These are phyloP conservation scores for Fusarium euwallaceae DNA, from an alignment of 2,329 filamentous ascomycete genomes.

Conservation along the genomic window DNA sequence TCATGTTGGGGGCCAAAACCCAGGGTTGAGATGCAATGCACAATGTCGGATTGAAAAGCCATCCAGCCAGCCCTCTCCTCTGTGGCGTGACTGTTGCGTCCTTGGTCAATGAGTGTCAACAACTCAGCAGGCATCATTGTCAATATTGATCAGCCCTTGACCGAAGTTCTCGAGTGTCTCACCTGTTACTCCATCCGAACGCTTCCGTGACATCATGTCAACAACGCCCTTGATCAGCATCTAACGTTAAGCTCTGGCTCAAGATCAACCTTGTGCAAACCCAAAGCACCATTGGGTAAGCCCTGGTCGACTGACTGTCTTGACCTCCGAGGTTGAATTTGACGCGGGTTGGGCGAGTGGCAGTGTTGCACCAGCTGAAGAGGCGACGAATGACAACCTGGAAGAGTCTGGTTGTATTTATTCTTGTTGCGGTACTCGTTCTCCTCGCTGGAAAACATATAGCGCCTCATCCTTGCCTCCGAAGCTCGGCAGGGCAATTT, in stretches of 20 bases:
- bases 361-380: conserved; percentile 3
- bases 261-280: background rate
- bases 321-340: background rate
- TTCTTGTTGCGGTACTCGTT: conserved; percentile 50
- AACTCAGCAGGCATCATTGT: background rate
- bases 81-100: background rate
- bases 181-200: background rate
- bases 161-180: conserved; percentile 1
- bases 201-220: background rate
- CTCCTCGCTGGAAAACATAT: conserved; percentile 72
- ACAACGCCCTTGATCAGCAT: conserved; percentile 1
- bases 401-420: conserved; percentile 1
- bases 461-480: conserved; percentile 82
- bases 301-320: background rate
- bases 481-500: conserved; percentile 79
- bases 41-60: background rate
- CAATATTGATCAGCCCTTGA: background rate
- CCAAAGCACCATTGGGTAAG: background rate
- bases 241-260: background rate
- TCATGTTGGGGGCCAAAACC: conserved; percentile 13
- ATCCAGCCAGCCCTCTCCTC: background rate
- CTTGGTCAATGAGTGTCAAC: background rate
- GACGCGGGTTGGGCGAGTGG: background rate
- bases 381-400: background rate
- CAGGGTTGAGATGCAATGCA: background rate